Evolutionary conservation across 352 stramenopile genomes (phyloP), one percentile per base, ranked within the genome.

Genomic region (Elongisporangium senticosum): DNA sequence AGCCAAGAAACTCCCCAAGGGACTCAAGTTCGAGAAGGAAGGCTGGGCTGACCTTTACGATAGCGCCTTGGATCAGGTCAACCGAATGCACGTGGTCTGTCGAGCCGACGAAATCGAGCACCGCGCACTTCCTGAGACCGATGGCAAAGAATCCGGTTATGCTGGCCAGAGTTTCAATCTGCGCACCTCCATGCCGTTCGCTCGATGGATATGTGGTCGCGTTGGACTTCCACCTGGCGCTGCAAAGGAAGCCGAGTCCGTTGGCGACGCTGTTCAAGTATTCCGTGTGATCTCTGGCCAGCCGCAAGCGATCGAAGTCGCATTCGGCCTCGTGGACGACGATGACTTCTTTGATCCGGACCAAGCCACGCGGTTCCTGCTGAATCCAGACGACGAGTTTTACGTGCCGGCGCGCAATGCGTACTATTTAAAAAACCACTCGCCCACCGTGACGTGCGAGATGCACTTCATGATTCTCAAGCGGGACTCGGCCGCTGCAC

Each of bases 371-470:
- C 82, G 95, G 49, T 99, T 97, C 75, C 64, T 98, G 39, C 71
- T 99, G 3, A 91, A 79, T 24, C 83, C 89, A 4, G 95, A 95
- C 7, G 96, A 99, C 70, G 92, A 98, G 70, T 99, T 99, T 68
- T 97, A 97, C 66, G 89, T 99, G 49, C 96, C 96, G 14, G 77
- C 96, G 19, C 89, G 95, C 56, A 99, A 99, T 66, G 89, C 93
- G 20, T 99, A 99, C 69, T 89, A 93, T 65, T 84, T 99, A 58
- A 92, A 98, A 68, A 99, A 99, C 72, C 96, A 98, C 74, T 98
- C 90, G 14, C 75, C 75, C 53, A 87, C 70, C 6, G 74, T 77
- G 2, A 78, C 94, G 56, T 90, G 82, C 59, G 77, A 97, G 50
- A 71, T 99, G 59, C 97, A 93, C 57, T 99, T 97, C 71, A 97